Evolutionary conservation across 352 stramenopile species (phyloP), one percentile per base, ranked within the genome.

Genomic region (Pythium myriotylum): DNA sequence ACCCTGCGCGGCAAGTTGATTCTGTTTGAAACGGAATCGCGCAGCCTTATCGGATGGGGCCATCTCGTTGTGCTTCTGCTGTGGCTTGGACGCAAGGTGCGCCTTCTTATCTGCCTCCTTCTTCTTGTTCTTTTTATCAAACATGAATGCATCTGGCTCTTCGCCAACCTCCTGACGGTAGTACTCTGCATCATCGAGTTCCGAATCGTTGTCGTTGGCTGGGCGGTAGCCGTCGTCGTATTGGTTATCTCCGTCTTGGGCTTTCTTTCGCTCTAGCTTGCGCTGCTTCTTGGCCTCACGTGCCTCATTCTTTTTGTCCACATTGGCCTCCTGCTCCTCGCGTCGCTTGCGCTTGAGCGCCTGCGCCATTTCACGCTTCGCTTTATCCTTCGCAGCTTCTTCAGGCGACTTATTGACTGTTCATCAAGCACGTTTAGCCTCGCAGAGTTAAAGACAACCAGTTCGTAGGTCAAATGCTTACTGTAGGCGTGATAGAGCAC

Each of bases 401-500:
- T 94, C 86, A 0, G 86, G 79, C 12, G 89, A 89, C 76, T 97
- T 97, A 29, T 74, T 84, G 54, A 92, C 68, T 80, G 48, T 32
- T 23, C 8, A 48, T 33, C 4, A n/a, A n/a, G n/a, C n/a, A n/a
- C n/a, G n/a, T n/a, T n/a, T n/a, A n/a, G n/a, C n/a, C n/a, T n/a
- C n/a, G n/a, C n/a, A n/a, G n/a, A n/a, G n/a, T n/a, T n/a, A n/a
- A n/a, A n/a, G n/a, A n/a, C n/a, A n/a, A n/a, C n/a, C n/a, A n/a
- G n/a, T n/a, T n/a, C n/a, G 20, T 22, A 51, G 13, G 39, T 53
- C 4, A 35, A 39, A 14, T 0, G 56, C 62, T 29, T 59, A 76
- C 74, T 82, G 76, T 93, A 98, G 22, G 93, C 92, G 81, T 99
- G 97, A 76, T 98, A 99, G 60, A 99, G 84, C 41, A 99, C 94